A percentile compares a stretch with the other conserved stretches of the same genome.
Evolutionary conservation across 2,329 filamentous ascomycete species (phyloP).

Genomic region (Neophaeococcomyces mojaviensis): DNA sequence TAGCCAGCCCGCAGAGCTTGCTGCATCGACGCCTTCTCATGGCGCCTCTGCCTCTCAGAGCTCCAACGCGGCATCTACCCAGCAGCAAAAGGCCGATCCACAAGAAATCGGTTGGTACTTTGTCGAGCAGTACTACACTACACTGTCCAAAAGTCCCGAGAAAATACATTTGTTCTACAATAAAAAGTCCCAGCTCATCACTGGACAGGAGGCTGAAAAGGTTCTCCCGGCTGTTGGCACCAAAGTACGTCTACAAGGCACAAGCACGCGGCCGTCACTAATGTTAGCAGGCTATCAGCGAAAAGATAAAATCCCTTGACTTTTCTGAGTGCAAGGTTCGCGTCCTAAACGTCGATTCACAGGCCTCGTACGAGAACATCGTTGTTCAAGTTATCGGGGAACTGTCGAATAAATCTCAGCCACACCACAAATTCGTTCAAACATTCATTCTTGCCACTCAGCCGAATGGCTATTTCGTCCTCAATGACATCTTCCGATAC

Average conservation of each 20-base stretch:
- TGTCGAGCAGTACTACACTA: conserved; percentile 98
- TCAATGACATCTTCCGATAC: conserved; percentile 97
- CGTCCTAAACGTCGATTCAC: conserved; percentile 94
- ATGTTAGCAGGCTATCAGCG: conserved; percentile 67
- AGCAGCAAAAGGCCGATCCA: conserved; percentile 39
- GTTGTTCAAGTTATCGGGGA: conserved; percentile 97
- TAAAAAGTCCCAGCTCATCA: conserved; percentile 92
- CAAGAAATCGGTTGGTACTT: conserved; percentile 99
- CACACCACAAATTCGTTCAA: conserved; percentile 93
- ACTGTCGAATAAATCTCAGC: conserved; percentile 85
- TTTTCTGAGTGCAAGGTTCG: conserved; percentile 98
- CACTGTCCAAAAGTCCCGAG: conserved; percentile 85
- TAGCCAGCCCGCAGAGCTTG: conserved; percentile 22
- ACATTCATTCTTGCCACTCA: conserved; percentile 96
- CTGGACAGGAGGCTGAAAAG: conserved; percentile 82
- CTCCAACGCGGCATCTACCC: conserved; percentile 16
- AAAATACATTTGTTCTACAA: conserved; percentile 95
- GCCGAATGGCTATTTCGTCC: conserved; percentile 92
- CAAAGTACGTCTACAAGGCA: conserved; percentile 52
- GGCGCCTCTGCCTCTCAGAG: conserved; percentile 20
- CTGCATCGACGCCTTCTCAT: conserved; percentile 23
- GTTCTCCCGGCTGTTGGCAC: conserved; percentile 80
- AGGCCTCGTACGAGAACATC: conserved; percentile 86
- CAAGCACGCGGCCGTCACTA: conserved; percentile 5
- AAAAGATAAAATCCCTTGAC: conserved; percentile 85